Evolutionary conservation across 768 basidiomycete species (phyloP).

Genomic region (Termitomyces sp.): DNA sequence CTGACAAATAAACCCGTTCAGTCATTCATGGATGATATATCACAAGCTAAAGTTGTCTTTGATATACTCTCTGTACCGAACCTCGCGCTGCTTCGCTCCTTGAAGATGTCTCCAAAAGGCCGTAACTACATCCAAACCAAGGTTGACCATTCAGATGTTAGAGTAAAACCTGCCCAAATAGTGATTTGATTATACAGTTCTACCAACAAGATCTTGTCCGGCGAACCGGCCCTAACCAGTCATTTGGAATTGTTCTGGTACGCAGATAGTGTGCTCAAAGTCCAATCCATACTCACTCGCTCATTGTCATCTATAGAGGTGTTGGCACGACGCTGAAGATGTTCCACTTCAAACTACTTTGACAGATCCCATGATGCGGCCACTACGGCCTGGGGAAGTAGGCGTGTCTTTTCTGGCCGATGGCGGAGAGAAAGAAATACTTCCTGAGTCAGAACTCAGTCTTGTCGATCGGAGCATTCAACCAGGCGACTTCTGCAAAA

Average conservation of each 20-base stretch:
- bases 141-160: conserved; percentile 5
- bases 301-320: conserved; percentile 45
- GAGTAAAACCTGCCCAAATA: neutral
- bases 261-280: conserved; percentile 11
- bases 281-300: neutral
- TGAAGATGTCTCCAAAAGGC: conserved; percentile 11
- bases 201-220: conserved; percentile 67
- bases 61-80: neutral
- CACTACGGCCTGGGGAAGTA: conserved; percentile 73
- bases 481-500: conserved; percentile 79
- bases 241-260: conserved; percentile 65
- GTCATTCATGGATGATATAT: neutral
- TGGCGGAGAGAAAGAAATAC: conserved; percentile 55
- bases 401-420: conserved; percentile 65
- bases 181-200: conserved; percentile 33
- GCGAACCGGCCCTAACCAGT: conserved; percentile 30
- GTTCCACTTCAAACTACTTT: conserved; percentile 35
- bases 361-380: conserved; percentile 69
- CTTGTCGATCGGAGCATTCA: conserved; percentile 76
- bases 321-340: conserved; percentile 87
- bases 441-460: conserved; percentile 59
- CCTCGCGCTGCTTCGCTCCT: neutral
- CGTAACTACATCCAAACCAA: conserved; percentile 11
- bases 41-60: neutral
- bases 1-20: neutral